A percentile compares a stretch with the other conserved stretches of the same genome.
Evolutionary conservation across 225 moss, liverwort and hornwort species (phyloP).

Genomic region (Neckera pumila): DNA sequence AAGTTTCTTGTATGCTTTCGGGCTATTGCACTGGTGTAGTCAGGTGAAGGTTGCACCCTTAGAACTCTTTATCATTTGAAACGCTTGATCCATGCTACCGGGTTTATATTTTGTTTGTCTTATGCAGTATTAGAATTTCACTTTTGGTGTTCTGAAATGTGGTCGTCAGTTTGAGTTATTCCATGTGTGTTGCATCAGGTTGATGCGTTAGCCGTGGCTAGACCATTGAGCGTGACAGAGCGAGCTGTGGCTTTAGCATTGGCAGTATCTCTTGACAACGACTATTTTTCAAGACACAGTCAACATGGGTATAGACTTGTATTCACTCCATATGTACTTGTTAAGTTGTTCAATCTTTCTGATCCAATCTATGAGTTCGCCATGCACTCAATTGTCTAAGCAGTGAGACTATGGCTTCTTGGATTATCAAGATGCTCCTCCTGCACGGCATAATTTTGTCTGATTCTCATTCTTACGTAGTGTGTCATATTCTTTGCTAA

Average conservation of each 20-base stretch:
- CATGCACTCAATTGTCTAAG: not conserved
- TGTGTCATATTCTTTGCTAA: not conserved
- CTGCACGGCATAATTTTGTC: not conserved
- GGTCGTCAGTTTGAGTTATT: not conserved
- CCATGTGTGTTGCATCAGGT: slow-evolving; percentile 28
- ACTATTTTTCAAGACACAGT: slow-evolving; percentile 78
- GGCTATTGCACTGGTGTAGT: not conserved
- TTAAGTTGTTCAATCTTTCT: not conserved
- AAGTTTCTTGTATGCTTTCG: not conserved
- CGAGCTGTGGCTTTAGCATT: slow-evolving; percentile 78
- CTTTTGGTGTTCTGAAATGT: not conserved
- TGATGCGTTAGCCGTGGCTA: slow-evolving; percentile 43
- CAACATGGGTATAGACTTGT: slow-evolving; percentile 14
- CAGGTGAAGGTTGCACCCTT: not conserved
- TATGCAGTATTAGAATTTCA: not conserved
- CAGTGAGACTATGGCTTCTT: not conserved
- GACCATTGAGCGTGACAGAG: slow-evolving; percentile 62
- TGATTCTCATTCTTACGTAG: not conserved
- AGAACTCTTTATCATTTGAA: not conserved
- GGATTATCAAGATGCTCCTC: not conserved
- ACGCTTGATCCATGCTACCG: not conserved
- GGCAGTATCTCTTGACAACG: slow-evolving; percentile 93
- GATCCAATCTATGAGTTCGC: not conserved
- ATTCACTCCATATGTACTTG: not conserved
- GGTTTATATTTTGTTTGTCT: not conserved